These are phyloP conservation scores for Ophiostoma sp. DNA, from an alignment of 2,329 filamentous ascomycete species.

Conservation along the genomic window DNA sequence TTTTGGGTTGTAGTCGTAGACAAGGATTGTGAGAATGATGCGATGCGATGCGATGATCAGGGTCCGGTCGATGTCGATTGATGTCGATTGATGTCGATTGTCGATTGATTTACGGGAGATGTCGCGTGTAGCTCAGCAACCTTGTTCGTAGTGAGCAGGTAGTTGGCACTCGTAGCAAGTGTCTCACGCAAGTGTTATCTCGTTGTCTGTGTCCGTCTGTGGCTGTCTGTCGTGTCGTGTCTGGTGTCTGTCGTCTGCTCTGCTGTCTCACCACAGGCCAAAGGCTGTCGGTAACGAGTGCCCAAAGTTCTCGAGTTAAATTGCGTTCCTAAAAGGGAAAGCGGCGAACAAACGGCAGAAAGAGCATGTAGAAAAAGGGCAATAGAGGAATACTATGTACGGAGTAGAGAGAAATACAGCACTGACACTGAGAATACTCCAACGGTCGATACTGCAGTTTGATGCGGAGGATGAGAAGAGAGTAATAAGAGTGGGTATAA, in stretches of 20 bases:
- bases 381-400: not conserved
- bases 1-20: slow-evolving; percentile 43
- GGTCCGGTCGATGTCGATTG: not conserved
- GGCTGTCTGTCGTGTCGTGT: not conserved
- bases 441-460: not conserved
- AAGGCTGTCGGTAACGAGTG: not conserved
- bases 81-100: not conserved
- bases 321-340: slow-evolving; percentile 9
- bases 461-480: not conserved
- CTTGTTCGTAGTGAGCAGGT: not conserved
- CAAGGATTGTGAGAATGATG: not conserved
- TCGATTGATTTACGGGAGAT: not conserved
- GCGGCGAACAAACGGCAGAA: slow-evolving; percentile 3
- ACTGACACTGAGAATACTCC: slow-evolving; percentile 1
- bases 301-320: slow-evolving; percentile 10
- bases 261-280: too few species aligned
- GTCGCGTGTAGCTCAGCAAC: not conserved
- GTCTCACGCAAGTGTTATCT: not conserved
- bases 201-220: not conserved
- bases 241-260: not conserved
- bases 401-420: not conserved
- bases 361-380: not conserved
- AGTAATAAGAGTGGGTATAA: too few species aligned
- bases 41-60: not conserved
- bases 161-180: not conserved